A percentile compares a stretch with the other conserved stretches of the same genome.
phyloP scores from a whole-genome alignment of 495 filamentous ascomycete genomes.

The Apodospora peruviana region DNA sequence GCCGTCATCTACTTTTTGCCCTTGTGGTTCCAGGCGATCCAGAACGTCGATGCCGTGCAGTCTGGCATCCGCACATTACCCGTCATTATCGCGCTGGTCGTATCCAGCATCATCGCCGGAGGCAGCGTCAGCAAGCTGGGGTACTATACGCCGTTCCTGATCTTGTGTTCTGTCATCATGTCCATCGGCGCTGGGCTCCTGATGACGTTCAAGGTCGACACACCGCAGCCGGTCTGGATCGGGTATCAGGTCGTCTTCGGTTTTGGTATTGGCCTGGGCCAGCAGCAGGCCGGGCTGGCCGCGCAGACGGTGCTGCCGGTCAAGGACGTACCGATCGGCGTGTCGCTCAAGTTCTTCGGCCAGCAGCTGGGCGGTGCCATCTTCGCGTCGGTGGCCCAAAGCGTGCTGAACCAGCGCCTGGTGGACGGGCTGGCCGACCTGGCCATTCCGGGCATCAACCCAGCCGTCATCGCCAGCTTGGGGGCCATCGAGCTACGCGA shows the following conservation, averaged over 20 bases:
- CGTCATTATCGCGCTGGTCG: conserved; percentile 50
- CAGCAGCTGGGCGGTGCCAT: conserved; percentile 58
- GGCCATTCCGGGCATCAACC: too few relatives aligned
- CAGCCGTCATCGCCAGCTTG: too few relatives aligned
- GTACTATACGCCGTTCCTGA: conserved; percentile 45
- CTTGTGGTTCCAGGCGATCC: conserved; percentile 67
- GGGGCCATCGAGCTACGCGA: too few relatives aligned
- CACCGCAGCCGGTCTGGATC: conserved; percentile 49
- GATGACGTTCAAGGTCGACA: conserved; percentile 49
- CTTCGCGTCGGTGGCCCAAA: conserved; percentile 55
- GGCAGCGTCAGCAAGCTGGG: conserved; percentile 1
- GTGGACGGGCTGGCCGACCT: conserved; percentile 31
- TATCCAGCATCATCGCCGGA: conserved; percentile 49
- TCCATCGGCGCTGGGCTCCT: conserved; percentile 57
- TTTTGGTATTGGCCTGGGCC: conserved; percentile 34
- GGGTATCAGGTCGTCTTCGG: conserved; percentile 55
- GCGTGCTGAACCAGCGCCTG: conserved; percentile 54
- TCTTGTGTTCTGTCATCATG: conserved; percentile 45
- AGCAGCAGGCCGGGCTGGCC: conserved; percentile 29
- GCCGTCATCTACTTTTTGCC: conserved; percentile 29
- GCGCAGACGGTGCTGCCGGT: conserved; percentile 40
- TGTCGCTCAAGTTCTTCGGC: conserved; percentile 53
- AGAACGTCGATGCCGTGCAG: conserved; percentile 50
- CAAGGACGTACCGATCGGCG: conserved; percentile 51
- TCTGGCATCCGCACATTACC: conserved; percentile 66